Evolutionary conservation across 177 flowering plant genomes (phyloP).

Genomic region (Vitis hybrid): DNA sequence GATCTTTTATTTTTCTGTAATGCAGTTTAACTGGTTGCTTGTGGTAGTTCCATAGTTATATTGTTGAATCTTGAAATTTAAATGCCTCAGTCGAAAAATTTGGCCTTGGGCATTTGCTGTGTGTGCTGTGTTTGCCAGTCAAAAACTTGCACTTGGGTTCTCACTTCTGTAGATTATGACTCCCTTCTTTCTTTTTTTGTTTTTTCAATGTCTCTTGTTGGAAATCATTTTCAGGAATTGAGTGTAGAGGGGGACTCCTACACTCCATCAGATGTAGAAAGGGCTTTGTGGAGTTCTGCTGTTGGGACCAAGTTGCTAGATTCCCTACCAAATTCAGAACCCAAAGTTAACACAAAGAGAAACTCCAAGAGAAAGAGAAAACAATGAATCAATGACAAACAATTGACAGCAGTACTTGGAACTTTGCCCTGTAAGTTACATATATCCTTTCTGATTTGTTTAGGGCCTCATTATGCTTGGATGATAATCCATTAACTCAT

Average conservation of each 20-base stretch:
- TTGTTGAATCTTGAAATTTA: no score
- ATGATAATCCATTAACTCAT: neutral
- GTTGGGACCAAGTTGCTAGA: slow-evolving; percentile 39
- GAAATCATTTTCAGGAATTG: slow-evolving; percentile 51
- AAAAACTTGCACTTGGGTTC: no score
- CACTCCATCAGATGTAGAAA: slow-evolving; percentile 84
- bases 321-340: slow-evolving; percentile 21
- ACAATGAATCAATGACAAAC: slow-evolving; percentile 13
- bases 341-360: slow-evolving; percentile 23
- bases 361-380: slow-evolving; percentile 63
- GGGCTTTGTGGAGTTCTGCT: slow-evolving; percentile 81
- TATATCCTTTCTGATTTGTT: neutral
- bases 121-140: no score
- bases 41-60: no score
- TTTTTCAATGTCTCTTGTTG: neutral
- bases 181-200: neutral
- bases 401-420: neutral
- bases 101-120: no score
- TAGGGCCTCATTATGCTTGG: neutral
- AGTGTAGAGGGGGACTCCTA: slow-evolving; percentile 43
- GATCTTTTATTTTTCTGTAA: no score
- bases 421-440: neutral
- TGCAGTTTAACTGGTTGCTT: no score
- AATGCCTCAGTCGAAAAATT: no score
- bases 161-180: no score